These are phyloP conservation scores for Stephania japonica DNA, from an alignment of 164 flowering plant species.

Conservation along the genomic window DNA sequence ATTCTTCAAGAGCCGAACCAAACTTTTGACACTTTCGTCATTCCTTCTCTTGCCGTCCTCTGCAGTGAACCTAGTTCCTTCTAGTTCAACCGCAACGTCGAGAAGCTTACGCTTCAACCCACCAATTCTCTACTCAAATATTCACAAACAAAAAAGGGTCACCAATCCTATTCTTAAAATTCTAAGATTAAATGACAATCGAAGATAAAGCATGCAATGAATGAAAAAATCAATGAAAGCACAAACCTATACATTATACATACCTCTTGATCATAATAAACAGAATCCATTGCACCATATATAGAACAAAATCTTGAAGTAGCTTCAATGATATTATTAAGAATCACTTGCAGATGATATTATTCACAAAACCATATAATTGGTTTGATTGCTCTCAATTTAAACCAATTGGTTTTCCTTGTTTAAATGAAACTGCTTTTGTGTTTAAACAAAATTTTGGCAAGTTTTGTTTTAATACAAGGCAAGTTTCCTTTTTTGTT, in stretches of 20 bases:
- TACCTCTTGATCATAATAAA: neutral
- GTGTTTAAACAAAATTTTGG: neutral
- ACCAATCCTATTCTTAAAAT: neutral
- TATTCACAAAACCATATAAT: neutral
- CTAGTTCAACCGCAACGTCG: slow-evolving; percentile 40
- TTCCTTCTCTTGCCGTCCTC: slow-evolving; percentile 41
- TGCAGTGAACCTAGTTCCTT: slow-evolving; percentile 43
- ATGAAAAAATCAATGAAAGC: neutral
- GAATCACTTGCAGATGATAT: slow-evolving; percentile 25
- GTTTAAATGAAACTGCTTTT: neutral
- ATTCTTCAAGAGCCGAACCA: slow-evolving; percentile 39
- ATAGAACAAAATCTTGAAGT: slow-evolving; percentile 4
- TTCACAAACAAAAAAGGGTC: neutral
- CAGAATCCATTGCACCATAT: neutral
- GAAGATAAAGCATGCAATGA: neutral
- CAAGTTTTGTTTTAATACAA: neutral
- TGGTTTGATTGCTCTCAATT: neutral
- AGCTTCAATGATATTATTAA: slow-evolving; percentile 5
- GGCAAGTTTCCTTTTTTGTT: too few species aligned
- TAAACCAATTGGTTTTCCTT: neutral
- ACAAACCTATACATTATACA: neutral
- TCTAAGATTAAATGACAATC: neutral
- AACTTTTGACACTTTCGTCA: slow-evolving; percentile 33
- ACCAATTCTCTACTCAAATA: slow-evolving; percentile 35
- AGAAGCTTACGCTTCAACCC: slow-evolving; percentile 53